Conservation (phyloP, 2,329 filamentous ascomycete species). For the Curvularia sp. region DNA sequence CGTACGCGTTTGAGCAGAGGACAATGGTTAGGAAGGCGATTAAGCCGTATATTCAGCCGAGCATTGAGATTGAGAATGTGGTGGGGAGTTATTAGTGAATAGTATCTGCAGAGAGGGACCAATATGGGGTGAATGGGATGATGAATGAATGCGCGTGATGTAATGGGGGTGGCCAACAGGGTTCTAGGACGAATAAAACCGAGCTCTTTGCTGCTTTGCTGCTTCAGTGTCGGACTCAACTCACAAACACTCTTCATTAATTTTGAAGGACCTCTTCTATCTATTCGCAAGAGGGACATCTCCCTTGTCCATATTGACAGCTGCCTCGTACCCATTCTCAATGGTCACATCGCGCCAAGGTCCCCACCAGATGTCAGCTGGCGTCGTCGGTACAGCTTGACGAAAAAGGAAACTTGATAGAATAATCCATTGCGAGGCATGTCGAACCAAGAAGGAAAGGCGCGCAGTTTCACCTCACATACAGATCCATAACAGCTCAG, state of each 20-base stretch:
- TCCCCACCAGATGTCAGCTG: background rate
- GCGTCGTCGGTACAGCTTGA: background rate
- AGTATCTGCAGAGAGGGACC: too few species aligned
- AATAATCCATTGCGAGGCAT: background rate
- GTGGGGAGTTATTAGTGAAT: slow-evolving; percentile 30
- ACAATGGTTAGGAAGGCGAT: slow-evolving; percentile 59
- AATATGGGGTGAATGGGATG: background rate
- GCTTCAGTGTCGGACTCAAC: background rate
- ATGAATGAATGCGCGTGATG: background rate
- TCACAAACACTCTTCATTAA: background rate
- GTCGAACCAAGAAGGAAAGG: background rate
- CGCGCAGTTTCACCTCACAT: background rate
- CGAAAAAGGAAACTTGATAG: background rate
- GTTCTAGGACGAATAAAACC: background rate
- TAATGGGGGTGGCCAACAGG: slow-evolving; percentile 6
- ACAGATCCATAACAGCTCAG: too few species aligned
- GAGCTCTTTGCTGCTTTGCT: background rate
- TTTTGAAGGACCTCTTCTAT: background rate
- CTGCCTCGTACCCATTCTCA: background rate
- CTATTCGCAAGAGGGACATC: background rate
- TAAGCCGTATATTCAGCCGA: slow-evolving; percentile 59
- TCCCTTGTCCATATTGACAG: background rate
- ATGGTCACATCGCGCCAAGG: background rate
- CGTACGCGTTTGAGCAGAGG: slow-evolving; percentile 73
- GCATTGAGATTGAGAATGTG: slow-evolving; percentile 57